A percentile compares a stretch with the other conserved stretches of the same genome.
phyloP scores from a whole-genome alignment of 2,329 filamentous ascomycete genomes.

The Ophiosphaerella narmari region DNA sequence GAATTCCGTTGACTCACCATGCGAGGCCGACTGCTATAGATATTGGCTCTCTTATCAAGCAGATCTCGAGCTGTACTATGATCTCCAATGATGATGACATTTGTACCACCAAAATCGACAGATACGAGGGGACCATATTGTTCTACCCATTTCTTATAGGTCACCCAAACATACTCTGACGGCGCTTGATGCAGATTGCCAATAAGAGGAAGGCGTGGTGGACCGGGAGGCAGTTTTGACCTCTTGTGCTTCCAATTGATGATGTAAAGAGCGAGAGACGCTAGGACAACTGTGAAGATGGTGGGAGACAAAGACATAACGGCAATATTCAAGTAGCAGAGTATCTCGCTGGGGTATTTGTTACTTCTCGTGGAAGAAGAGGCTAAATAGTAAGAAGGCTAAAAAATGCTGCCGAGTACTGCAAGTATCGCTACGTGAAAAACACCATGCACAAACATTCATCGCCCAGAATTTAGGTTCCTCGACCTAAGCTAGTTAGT shows the following conservation, averaged over 20 bases:
- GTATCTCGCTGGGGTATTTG: too few relatives aligned
- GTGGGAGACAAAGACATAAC: too few relatives aligned
- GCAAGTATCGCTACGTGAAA: too few relatives aligned
- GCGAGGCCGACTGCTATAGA: conserved; percentile 51
- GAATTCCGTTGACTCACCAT: too few relatives aligned
- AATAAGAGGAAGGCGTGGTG: conserved; percentile 35
- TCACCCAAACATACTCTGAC: conserved; percentile 23
- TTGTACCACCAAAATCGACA: conserved; percentile 36
- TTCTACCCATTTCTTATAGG: conserved; percentile 38
- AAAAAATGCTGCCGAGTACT: too few relatives aligned
- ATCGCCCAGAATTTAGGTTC: too few relatives aligned
- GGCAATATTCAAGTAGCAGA: too few relatives aligned
- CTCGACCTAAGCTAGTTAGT: too few relatives aligned
- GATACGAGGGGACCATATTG: conserved; percentile 44
- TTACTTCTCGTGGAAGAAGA: too few relatives aligned
- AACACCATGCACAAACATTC: too few relatives aligned
- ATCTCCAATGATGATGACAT: conserved; percentile 51
- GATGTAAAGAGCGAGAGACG: neutral
- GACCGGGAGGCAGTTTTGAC: conserved; percentile 29
- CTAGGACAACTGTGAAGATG: too few relatives aligned
- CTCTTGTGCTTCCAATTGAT: neutral
- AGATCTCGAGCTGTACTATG: conserved; percentile 55
- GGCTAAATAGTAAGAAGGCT: too few relatives aligned
- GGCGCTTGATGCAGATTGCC: conserved; percentile 42
- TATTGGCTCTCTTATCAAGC: conserved; percentile 57